phyloP scores from a whole-genome alignment of 1,139 yeast genomes.

The Pichia terricola region DNA sequence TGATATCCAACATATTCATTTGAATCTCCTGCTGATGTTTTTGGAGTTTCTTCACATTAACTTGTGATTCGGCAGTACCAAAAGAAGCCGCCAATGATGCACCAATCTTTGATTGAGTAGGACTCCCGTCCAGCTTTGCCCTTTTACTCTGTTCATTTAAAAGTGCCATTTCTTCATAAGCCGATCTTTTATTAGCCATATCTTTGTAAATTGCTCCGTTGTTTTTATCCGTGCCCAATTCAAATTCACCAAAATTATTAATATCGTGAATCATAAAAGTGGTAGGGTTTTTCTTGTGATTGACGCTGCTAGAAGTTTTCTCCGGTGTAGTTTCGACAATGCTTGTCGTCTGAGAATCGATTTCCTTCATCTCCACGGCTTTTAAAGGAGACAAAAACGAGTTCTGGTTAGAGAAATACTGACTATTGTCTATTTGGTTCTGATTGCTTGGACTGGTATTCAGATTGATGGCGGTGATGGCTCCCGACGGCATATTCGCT shows the following conservation, averaged over 20 bases:
- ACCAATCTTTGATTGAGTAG: background rate
- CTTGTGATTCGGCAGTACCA: background rate
- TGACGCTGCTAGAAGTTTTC: background rate
- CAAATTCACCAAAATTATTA: too few species aligned
- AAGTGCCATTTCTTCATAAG: background rate
- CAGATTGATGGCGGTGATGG: background rate
- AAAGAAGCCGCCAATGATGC: background rate
- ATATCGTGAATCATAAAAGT: too few species aligned
- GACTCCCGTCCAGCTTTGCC: background rate
- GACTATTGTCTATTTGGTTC: constrained; percentile 12
- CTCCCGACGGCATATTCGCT: constrained; percentile 3
- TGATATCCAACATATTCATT: constrained; percentile 1
- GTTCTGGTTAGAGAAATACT: constrained; percentile 8
- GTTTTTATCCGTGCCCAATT: too few species aligned
- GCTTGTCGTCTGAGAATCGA: too few species aligned
- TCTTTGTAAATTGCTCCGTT: too few species aligned
- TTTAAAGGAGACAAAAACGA: background rate
- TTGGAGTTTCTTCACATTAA: background rate
- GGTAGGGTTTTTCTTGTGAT: too few species aligned
- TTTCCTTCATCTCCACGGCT: background rate
- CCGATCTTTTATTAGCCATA: too few species aligned
- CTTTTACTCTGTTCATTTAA: background rate
- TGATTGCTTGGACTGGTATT: constrained; percentile 7
- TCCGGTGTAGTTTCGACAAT: background rate
- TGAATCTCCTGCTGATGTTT: constrained; percentile 1